These are phyloP conservation scores for Croton setiger DNA, from an alignment of 441 rosid species.

Conservation along the genomic window DNA sequence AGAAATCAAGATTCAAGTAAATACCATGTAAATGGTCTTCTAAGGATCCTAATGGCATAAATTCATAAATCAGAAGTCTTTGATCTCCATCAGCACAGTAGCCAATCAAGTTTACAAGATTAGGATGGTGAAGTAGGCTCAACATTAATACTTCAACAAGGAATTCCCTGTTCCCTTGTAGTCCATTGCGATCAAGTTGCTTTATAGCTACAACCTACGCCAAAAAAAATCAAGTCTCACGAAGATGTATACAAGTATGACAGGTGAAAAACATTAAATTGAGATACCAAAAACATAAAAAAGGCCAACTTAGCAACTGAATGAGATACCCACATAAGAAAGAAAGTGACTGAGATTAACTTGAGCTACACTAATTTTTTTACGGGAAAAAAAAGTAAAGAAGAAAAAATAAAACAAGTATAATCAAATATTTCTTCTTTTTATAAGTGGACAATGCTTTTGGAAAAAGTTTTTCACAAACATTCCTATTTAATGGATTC, in stretches of 20 bases:
- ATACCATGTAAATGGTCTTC: conserved; percentile 83
- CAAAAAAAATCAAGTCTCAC: conserved; percentile 22
- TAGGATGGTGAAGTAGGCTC: conserved; percentile 78
- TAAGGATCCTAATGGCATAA: conserved; percentile 78
- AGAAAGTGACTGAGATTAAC: background rate
- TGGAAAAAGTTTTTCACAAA: background rate
- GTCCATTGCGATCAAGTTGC: conserved; percentile 83
- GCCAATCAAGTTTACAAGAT: conserved; percentile 81
- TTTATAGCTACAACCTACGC: conserved; percentile 82
- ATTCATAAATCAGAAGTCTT: conserved; percentile 84
- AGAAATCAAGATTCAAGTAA: conserved; percentile 18
- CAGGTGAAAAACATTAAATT: background rate
- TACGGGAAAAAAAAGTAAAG: background rate
- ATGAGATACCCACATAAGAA: background rate
- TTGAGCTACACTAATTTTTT: background rate
- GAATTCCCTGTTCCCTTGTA: conserved; percentile 90
- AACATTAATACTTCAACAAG: conserved; percentile 76
- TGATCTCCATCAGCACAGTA: conserved; percentile 92
- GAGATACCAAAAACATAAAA: background rate
- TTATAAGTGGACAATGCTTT: background rate
- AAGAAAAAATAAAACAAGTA: background rate
- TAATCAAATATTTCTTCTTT: background rate
- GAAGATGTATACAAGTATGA: background rate
- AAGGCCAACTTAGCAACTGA: background rate
- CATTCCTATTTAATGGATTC: conserved; percentile 5